Base-by-base conservation (phyloP, 208 protist species). In the Herpetomonas muscarum region DNA sequence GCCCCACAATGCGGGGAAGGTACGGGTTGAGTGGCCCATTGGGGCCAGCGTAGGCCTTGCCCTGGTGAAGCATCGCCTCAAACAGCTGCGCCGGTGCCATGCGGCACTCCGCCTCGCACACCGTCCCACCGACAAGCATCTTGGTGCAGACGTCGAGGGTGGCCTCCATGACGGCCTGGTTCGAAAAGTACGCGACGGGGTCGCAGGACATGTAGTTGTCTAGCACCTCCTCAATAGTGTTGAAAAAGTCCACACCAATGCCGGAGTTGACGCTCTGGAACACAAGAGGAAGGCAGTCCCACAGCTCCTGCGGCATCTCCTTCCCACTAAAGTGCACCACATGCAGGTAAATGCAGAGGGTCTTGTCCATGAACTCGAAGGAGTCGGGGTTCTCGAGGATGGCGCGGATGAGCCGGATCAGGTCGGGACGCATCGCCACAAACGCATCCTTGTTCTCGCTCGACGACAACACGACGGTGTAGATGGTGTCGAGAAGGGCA, bases 201-300 rank as follows among this genome's bases (percentile, higher is more conserved):
- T 67, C 81, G 15, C 71, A 59, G 0, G 88, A 91, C 15, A 94
- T 46, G 42, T 84, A 89, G 66, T 90, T 94, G 57, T 94, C 88
- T 28, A 94, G 52, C 41, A 92, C 81, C 42, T 84, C 85, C 71
- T 89, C 88, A 44, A 94, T 87, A 9, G 50, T 67, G 47, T 39
- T 54, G 59, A 94, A 94, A 61, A 86, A 90, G 66, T 94, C 88
- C 6, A 94, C 82, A 28, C 88, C 88, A 29, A 89, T 76, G 59
- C 88, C 85, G 44, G 60, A 72, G 21, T 94, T 81, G 0, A 92
- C 74, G 28, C 67, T 74, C 2, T 70, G 45, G 49, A 87, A 90
- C 30, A 94, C 25, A 4, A 88, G 51, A 34, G 81, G 78, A 24
- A 91, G 65, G 32, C 92, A 15, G 21, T 77, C 74, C 85, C 83